Base-by-base conservation (phyloP, 139 green algal genomes). In the Dunaliella primolecta region DNA sequence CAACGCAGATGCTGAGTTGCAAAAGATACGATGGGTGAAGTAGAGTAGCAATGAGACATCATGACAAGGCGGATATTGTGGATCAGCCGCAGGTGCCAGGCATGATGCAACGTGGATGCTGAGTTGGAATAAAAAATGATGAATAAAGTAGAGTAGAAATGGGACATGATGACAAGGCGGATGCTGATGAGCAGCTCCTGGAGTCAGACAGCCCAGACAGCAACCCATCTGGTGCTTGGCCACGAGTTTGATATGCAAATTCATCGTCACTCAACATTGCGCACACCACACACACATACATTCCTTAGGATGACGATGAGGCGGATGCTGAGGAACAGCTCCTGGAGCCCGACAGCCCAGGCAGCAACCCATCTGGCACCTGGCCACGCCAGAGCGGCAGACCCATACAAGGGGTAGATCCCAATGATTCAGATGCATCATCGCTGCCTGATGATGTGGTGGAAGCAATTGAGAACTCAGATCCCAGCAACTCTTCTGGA, bases 381-480 rank as follows among this genome's bases (percentile, higher is more conserved):
- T 74, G 23, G 15, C 77, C 33, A 34, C 46, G 30, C 70, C 46
- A 7, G 7, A 64, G 46, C 15, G 46, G 46, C 46, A 64, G 15
- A 64, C 7, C 15, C 46, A 15, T 15, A 64, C 46, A 25, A 7
- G 46, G 46, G n/a, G n/a, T n/a, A 64, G 46, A 64, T 15, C 15
- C 46, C 25, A 34, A 0, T 0, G 34, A 0, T 30, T 83, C 57
- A 2, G 77, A 82, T 7, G 64, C 80, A 36, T 86, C 81, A 21
- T 71, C 37, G 24, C 70, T 89, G 78, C 82, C 86, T n/a, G 86
- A 87, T 21, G 82, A 87, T 2, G 86, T 89, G 78, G 83, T 89
- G n/a, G 86, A 89, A 35, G 64, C 72, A 30, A 57, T 81, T 38
- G 82, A 81, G 71, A 84, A 84, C 56, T 82, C 78, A 3, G 78